Evolutionary conservation across 306 rosid species (phyloP).

Genomic region (Adenanthera pavonina): DNA sequence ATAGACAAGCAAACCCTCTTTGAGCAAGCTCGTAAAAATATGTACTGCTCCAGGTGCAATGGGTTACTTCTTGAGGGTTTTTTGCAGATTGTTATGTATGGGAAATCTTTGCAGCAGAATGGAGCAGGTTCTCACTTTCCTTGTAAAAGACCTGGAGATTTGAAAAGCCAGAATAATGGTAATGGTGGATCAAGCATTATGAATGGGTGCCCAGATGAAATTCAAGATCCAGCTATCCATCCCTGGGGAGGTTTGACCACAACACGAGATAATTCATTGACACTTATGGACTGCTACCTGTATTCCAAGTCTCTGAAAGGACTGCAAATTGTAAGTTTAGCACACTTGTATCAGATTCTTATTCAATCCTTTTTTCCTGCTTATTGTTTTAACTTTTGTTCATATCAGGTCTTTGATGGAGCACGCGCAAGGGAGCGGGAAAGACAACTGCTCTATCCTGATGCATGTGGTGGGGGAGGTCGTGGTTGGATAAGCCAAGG

Average conservation of each 20-base stretch:
- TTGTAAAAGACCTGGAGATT: constrained; percentile 55
- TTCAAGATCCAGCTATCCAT: constrained; percentile 89
- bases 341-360: constrained; percentile 27
- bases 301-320: constrained; percentile 76
- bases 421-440: constrained; percentile 98
- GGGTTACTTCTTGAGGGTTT: constrained; percentile 97
- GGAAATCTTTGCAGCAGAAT: constrained; percentile 87
- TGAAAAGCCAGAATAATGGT: constrained; percentile 59
- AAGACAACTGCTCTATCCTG: constrained; percentile 95
- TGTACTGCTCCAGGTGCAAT: constrained; percentile 99
- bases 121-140: constrained; percentile 56
- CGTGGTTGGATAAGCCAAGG: constrained; percentile 99
- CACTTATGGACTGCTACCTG: constrained; percentile 90
- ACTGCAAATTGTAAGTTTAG: constrained; percentile 77
- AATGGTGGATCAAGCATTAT: constrained; percentile 53
- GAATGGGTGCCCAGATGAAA: constrained; percentile 75
- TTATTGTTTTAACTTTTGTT: constrained; percentile 44
- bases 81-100: constrained; percentile 95
- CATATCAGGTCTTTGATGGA: constrained; percentile 87
- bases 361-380: constrained; percentile 15
- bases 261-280: constrained; percentile 85
- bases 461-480: constrained; percentile 98
- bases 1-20: constrained; percentile 96
- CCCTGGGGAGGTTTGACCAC: constrained; percentile 99
- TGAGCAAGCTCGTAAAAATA: constrained; percentile 97